phyloP scores from a whole-genome alignment of 345 rosid genomes.

The Salix dunnii region DNA sequence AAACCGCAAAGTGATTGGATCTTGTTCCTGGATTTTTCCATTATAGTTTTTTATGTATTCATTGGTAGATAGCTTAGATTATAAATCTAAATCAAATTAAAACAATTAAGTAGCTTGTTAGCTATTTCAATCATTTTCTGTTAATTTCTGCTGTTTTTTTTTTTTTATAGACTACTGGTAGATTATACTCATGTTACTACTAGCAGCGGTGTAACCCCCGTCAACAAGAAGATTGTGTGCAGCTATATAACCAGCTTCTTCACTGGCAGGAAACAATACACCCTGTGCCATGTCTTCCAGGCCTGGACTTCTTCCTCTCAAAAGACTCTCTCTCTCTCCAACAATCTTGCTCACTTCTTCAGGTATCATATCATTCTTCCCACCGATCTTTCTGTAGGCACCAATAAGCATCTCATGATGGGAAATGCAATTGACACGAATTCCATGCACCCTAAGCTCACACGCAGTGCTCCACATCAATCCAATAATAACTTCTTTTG shows the following conservation, averaged over 20 bases:
- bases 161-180: constrained; percentile 26
- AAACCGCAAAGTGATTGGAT: background rate
- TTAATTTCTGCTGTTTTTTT: background rate
- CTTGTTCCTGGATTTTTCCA: background rate
- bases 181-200: constrained; percentile 40
- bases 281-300: constrained; percentile 67
- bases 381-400: constrained; percentile 46
- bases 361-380: constrained; percentile 36
- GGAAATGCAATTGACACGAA: constrained; percentile 75
- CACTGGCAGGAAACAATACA: constrained; percentile 65
- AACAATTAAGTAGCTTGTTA: background rate
- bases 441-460: constrained; percentile 65
- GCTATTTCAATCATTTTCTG: background rate
- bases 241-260: constrained; percentile 61
- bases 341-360: constrained; percentile 53
- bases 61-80: background rate
- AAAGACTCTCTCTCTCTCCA: constrained; percentile 58
- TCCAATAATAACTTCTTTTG: constrained; percentile 70
- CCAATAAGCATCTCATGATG: constrained; percentile 79
- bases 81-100: too few species aligned
- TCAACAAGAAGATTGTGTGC: constrained; percentile 75
- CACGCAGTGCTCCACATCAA: constrained; percentile 57
- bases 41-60: background rate
- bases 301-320: constrained; percentile 49
- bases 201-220: constrained; percentile 73